A percentile compares a stretch with the other conserved stretches of the same genome.
Evolutionary conservation across 805 yeast species (phyloP).

Genomic region (Lipomyces sp.): DNA sequence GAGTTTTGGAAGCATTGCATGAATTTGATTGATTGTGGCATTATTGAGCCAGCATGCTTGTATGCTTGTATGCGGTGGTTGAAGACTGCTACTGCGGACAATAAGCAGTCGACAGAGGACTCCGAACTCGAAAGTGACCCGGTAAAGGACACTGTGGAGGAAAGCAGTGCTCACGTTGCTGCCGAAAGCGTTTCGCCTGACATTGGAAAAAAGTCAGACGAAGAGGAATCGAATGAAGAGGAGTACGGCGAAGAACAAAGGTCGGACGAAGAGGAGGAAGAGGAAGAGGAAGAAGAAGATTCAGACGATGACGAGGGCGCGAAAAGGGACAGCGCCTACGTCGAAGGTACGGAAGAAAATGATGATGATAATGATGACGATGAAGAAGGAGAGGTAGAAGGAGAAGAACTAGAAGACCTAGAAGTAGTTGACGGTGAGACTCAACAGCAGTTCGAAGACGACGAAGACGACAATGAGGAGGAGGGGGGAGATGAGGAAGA

Average conservation of each 20-base stretch:
- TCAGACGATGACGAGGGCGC: background rate
- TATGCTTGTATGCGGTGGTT: slow-evolving; percentile 32
- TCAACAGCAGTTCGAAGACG: background rate
- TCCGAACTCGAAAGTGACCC: background rate
- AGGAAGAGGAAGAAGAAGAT: background rate
- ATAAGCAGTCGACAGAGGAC: background rate
- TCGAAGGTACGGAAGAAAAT: background rate
- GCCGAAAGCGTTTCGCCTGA: background rate
- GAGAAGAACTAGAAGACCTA: background rate
- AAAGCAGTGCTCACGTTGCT: background rate
- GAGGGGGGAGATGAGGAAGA: background rate
- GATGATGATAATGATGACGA: background rate
- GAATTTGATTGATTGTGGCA: slow-evolving; percentile 29
- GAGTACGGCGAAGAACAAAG: background rate
- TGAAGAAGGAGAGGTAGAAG: background rate
- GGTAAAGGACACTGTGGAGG: background rate
- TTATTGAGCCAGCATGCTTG: slow-evolving; percentile 32
- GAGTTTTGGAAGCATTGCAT: slow-evolving; percentile 36
- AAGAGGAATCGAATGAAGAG: background rate
- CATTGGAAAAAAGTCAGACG: background rate
- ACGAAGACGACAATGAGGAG: background rate
- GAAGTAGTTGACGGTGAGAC: too few species aligned
- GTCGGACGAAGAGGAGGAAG: background rate
- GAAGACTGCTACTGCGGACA: slow-evolving; percentile 15
- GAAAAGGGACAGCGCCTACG: background rate